Percentiles rank a stretch among this genome's conserved stretches.
phyloP scores from a whole-genome alignment of 2,329 filamentous ascomycete genomes.

The Penicillium corylophilum region DNA sequence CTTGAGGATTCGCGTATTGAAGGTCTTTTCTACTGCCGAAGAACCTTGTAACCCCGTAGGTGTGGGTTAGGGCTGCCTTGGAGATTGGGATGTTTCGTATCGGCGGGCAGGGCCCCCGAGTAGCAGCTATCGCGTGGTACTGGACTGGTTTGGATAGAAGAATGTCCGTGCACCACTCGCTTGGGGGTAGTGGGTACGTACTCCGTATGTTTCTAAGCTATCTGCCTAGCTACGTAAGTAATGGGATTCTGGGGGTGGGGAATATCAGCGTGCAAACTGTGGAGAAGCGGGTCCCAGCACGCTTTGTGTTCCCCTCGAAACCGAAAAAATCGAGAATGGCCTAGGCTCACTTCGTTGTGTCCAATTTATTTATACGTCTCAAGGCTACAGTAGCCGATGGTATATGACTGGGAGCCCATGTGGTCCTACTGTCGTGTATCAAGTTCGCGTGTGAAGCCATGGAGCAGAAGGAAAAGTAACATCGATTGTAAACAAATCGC shows the following conservation, averaged over 20 bases:
- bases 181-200: background rate
- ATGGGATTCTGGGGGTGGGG: conserved; percentile 5
- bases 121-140: conserved; percentile 1
- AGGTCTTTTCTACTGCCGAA: background rate
- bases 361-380: background rate
- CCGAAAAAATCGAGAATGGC: background rate
- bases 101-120: background rate
- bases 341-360: background rate
- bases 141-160: background rate
- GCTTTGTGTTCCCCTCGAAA: background rate
- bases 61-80: background rate
- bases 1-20: background rate
- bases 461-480: background rate
- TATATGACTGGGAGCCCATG: background rate
- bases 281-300: conserved; percentile 11
- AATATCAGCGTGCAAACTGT: conserved; percentile 15
- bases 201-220: background rate
- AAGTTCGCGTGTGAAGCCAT: background rate
- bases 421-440: background rate
- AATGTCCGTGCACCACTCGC: background rate
- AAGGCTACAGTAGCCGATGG: background rate
- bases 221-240: background rate
- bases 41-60: background rate
- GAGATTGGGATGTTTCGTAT: background rate
- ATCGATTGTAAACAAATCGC: background rate